Evolutionary conservation across 345 rosid genomes (phyloP), one percentile per base, ranked within the genome.

Genomic region (Syzygium grande): DNA sequence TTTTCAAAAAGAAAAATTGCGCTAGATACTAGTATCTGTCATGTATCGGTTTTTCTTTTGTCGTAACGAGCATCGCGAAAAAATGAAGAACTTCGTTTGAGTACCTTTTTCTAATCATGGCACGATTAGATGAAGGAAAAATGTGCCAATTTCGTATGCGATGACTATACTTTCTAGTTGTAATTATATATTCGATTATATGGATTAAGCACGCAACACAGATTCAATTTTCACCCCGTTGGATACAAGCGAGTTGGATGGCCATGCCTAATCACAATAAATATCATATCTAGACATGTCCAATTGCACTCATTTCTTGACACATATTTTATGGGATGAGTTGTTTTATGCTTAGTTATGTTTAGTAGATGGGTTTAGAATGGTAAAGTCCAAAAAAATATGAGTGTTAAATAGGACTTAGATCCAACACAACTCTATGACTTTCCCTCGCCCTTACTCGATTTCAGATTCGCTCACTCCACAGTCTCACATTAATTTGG

Each of bases 11-110:
- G 11, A 30, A 65, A 16, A 30, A 30, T 30, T 65, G 78, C 6
- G 0, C 78, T 43, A 0, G 9, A 7, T 4, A 30, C 21, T 30
- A 15, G 15, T 7, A 34, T 29, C 0, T 0, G 5, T 61, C 19
- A n/a, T 2, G 11, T 16, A 30, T 30, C 23, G 17, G 4, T 65
- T 65, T 65, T 30, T 2, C 43, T 65, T 73, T 34, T 34, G 25
- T 34, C 25, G 6, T 4, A 0, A 1, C 13, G 1, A 73, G 0
- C 25, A 1, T 34, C 49, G 1, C 0, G 7, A 51, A 55, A 55
- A 55, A 55, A 21, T 55, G 59, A 8, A 55, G 11, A 8, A 21
- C 59, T 8, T 55, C 52, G 3, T 11, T 51, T 51, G 13, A 51
- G 11, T 11, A 51, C 13, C 52, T 51, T 51, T 51, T 51, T 51